Evolutionary conservation across 306 rosid genomes (phyloP).

Genomic region (Malus domestica): ASM211411v1 NC_041804.1:1821001-1821500

Average conservation of each 20-base stretch:
- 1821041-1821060: too few species aligned
- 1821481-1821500: conserved; percentile 2
- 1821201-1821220: background rate
- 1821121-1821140: too few species aligned
- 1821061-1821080: too few species aligned
- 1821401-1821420: conserved; percentile 27
- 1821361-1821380: background rate
- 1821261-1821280: background rate
- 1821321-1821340: background rate
- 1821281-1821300: background rate
- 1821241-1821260: background rate
- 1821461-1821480: conserved; percentile 28
- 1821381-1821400: conserved; percentile 21
- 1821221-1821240: background rate
- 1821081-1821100: too few species aligned
- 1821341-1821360: background rate
- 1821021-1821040: too few species aligned
- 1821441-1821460: conserved; percentile 18
- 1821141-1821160: too few species aligned
- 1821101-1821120: too few species aligned
- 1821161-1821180: too few species aligned
- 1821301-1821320: background rate
- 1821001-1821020: too few species aligned
- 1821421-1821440: conserved; percentile 19
- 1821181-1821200: too few species aligned